Percentiles rank a stretch among this genome's conserved stretches.
phyloP scores from a whole-genome alignment of 2,329 filamentous ascomycete species.

The Neofusicoccum ribis region DNA sequence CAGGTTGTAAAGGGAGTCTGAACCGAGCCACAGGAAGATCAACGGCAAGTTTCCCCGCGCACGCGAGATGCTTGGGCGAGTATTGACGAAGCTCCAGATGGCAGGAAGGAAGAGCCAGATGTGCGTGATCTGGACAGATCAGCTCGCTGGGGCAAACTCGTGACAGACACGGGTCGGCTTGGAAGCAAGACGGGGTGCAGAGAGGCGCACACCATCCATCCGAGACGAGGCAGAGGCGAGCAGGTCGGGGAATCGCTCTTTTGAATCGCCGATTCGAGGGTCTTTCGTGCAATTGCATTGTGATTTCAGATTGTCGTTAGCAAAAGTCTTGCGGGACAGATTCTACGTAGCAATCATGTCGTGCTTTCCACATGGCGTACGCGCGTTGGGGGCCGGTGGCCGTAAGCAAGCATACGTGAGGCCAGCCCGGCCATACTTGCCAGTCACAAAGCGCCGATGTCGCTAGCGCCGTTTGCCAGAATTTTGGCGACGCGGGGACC shows the following conservation, averaged over 20 bases:
- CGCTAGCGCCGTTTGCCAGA: slow-evolving; percentile 7
- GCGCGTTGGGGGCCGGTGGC: background rate
- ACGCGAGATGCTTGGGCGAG: background rate
- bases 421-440: background rate
- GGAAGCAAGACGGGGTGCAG: slow-evolving; percentile 15
- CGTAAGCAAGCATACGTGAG: too few relatives aligned
- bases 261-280: slow-evolving; percentile 5
- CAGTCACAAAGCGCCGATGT: background rate
- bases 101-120: slow-evolving; percentile 17
- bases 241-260: slow-evolving; percentile 16
- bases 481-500: slow-evolving; percentile 13
- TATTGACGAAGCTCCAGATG: background rate
- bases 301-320: slow-evolving; percentile 20
- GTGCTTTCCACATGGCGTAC: background rate
- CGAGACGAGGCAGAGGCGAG: slow-evolving; percentile 19
- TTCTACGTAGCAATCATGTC: slow-evolving; percentile 10
- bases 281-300: slow-evolving; percentile 17
- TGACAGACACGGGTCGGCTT: slow-evolving; percentile 10
- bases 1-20: slow-evolving; percentile 37
- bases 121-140: slow-evolving; percentile 19
- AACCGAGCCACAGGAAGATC: slow-evolving; percentile 23
- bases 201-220: background rate
- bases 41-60: slow-evolving; percentile 10
- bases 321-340: slow-evolving; percentile 8
- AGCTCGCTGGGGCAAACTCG: slow-evolving; percentile 15